Evolutionary conservation across 2,329 filamentous ascomycete species (phyloP), one percentile per base, ranked within the genome.

Genomic region (Fusarium circinatum): DNA sequence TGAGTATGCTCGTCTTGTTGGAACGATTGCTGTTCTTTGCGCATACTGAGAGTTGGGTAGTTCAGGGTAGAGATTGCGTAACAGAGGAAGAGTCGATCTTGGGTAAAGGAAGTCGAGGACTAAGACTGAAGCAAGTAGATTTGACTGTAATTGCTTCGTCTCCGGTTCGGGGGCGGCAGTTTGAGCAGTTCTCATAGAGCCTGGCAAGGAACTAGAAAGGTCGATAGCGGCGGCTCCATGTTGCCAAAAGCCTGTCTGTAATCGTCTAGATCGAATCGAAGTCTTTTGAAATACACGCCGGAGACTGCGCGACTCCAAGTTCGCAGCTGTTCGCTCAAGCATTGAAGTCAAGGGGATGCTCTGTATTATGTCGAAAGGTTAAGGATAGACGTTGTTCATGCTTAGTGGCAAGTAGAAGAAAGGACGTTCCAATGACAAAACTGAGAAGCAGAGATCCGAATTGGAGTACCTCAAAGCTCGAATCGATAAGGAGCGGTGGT

Each of bases 41-140:
- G 68, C 73, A 54, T 76, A 61, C 47, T 76, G 79, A 28, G 77
- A 59, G 48, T 67, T 74, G 13, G 77, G 75, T 6, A 80, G 48
- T 28, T 71, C 71, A n/a, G 79, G 79, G 49, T 82, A 80, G 15
- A 82, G 74, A 34, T 82, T 83, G 47, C 84, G 84, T 67, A 88
- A 74, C 10, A 87, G 79, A 20, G 83, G 80, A 18, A 84, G 64
- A 17, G 86, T 83, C 15, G 84, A 84, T 39, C 76, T 84, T 10
- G 88, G 88, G 59, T 89, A 89, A 14, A 90, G 79, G 61, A 90
- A 90, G 78, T 90, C 88, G 78, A 90, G 85, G 54, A 88, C 80
- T 62, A 89, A 86, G 14, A 83, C 76, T 9, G 88, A 88, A 34
- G 87, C 85, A 44, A 80, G 80, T 62, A 87, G 75, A 6, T 79